phyloP scores from a whole-genome alignment of 129 eudicot genomes.

The Escallonia rubra region DNA sequence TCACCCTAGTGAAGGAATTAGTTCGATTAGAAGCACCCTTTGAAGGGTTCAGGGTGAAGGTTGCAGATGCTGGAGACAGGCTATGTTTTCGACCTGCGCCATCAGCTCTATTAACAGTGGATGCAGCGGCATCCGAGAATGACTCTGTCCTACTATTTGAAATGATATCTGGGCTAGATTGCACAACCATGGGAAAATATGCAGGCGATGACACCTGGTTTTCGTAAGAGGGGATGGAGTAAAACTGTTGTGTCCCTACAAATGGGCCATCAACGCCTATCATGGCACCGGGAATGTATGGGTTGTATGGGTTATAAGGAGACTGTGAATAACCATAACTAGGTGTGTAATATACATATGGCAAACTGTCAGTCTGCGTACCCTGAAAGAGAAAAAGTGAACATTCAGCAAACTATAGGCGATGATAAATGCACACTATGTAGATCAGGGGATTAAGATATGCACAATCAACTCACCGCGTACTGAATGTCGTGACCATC shows the following conservation, averaged over 20 bases:
- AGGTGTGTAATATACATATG: conserved; percentile 81
- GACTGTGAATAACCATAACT: conserved; percentile 79
- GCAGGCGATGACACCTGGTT: conserved; percentile 45
- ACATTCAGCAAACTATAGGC: background rate
- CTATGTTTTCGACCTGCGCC: conserved; percentile 32
- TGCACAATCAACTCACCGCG: conserved; percentile 40
- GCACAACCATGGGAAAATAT: conserved; percentile 55
- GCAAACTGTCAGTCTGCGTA: conserved; percentile 59
- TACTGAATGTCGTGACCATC: conserved; percentile 88
- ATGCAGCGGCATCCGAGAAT: conserved; percentile 22
- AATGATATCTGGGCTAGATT: conserved; percentile 37
- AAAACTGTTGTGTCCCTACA: conserved; percentile 58
- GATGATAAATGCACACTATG: background rate
- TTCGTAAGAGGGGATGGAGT: conserved; percentile 51
- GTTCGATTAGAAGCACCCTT: conserved; percentile 43
- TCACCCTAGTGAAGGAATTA: conserved; percentile 25
- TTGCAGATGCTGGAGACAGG: conserved; percentile 37
- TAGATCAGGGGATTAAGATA: background rate
- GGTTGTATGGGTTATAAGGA: conserved; percentile 90
- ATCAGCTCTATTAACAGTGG: conserved; percentile 31
- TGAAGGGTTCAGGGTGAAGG: conserved; percentile 23
- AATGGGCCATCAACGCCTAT: conserved; percentile 71
- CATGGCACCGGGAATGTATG: conserved; percentile 94
- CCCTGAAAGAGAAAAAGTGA: conserved; percentile 42
- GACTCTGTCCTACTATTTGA: conserved; percentile 35